A percentile compares a stretch with the other conserved stretches of the same genome.
These are phyloP conservation scores for Erythrobasidium yunnanense DNA, from an alignment of 768 basidiomycete species.

Conservation along the genomic window DNA sequence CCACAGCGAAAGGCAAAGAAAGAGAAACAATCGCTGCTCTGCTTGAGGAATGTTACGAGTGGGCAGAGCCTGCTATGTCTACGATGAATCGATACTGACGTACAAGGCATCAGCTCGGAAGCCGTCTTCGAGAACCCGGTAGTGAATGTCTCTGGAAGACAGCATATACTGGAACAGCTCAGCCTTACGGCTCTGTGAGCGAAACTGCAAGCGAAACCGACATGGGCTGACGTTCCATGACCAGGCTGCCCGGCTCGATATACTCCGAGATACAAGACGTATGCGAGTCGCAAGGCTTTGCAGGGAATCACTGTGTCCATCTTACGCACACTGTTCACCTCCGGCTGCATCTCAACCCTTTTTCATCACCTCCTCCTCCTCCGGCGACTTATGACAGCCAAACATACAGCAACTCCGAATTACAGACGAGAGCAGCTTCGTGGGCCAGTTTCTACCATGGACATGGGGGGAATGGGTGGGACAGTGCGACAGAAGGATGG, in stretches of 20 bases:
- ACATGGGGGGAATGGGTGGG: neutral
- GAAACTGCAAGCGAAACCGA: neutral
- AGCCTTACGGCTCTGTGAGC: neutral
- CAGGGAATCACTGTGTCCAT: neutral
- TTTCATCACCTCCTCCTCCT: neutral
- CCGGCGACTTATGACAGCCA: too few species aligned
- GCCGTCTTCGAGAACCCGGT: neutral
- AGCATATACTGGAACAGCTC: neutral
- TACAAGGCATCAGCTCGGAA: neutral
- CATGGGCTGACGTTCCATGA: neutral
- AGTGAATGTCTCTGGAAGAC: neutral
- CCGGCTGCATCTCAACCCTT: neutral
- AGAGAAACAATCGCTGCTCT: neutral
- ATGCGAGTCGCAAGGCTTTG: neutral
- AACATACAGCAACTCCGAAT: too few species aligned
- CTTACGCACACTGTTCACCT: neutral
- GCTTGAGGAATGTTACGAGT: neutral
- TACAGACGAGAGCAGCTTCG: neutral
- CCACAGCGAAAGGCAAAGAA: neutral
- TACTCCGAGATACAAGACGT: neutral
- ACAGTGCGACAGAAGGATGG: neutral
- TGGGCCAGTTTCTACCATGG: neutral
- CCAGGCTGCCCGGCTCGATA: neutral
- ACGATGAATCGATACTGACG: neutral
- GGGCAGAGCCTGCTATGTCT: neutral